These are phyloP conservation scores for Phylloboletellus chloephorus DNA, from an alignment of 1,284 basidiomycete genomes.

Conservation along the genomic window DNA sequence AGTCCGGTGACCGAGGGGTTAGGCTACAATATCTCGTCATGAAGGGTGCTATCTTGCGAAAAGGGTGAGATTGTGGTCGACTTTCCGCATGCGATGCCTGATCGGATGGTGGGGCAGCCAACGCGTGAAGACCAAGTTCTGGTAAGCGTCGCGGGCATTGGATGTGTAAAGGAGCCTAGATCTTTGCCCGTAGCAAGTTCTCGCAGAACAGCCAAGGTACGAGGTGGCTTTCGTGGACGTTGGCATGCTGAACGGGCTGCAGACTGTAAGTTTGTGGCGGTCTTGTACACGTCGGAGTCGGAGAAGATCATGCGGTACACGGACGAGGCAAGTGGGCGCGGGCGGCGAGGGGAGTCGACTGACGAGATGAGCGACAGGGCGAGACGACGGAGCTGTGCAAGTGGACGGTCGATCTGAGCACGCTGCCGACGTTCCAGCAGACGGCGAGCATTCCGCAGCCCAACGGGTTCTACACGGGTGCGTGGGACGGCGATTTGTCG, in stretches of 20 bases:
- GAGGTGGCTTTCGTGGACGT: constrained; percentile 9
- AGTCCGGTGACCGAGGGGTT: constrained; percentile 18
- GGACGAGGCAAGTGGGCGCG: constrained; percentile 51
- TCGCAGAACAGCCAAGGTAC: constrained; percentile 61
- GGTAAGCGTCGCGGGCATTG: constrained; percentile 39
- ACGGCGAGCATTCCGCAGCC: constrained; percentile 49
- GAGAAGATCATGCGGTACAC: constrained; percentile 74
- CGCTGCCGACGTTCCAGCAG: constrained; percentile 69
- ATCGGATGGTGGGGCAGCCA: constrained; percentile 43
- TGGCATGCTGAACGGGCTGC: constrained; percentile 7
- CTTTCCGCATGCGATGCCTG: constrained; percentile 20
- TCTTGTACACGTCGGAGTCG: constrained; percentile 68
- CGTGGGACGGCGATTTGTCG: constrained; percentile 2
- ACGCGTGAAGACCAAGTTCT: constrained; percentile 72
- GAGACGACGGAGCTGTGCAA: constrained; percentile 73
- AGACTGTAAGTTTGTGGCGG: constrained; percentile 75
- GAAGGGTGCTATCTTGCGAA: constrained; percentile 77
- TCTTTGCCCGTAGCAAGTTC: constrained; percentile 54
- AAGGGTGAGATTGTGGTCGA: constrained; percentile 48
- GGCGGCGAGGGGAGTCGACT: constrained; percentile 13
- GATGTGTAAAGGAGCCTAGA: constrained; percentile 15
- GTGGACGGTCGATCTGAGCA: constrained; percentile 77
- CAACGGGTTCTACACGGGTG: constrained; percentile 75
- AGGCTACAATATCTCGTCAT: constrained; percentile 78
- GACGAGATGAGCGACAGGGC: constrained; percentile 38